Percentiles rank a stretch among this genome's conserved stretches.
phyloP scores from a whole-genome alignment of 2,329 filamentous ascomycete genomes.

The Paramyrothecium sp. region DNA sequence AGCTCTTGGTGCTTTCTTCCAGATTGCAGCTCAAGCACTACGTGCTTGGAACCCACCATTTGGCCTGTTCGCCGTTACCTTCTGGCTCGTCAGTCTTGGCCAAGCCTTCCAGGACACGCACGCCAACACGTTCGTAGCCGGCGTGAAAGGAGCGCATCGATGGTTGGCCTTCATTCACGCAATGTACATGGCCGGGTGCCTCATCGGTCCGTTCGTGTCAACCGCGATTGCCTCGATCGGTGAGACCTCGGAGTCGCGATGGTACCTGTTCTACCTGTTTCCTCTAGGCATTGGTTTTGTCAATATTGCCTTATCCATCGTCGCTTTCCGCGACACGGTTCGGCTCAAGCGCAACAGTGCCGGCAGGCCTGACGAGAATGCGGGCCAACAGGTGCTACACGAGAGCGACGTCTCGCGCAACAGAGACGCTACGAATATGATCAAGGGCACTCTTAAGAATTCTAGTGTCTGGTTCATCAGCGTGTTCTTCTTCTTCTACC shows the following conservation, averaged over 20 bases:
- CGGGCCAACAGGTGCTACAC: constrained; percentile 2
- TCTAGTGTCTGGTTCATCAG: constrained; percentile 57
- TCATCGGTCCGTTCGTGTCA: constrained; percentile 55
- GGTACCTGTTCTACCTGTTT: constrained; percentile 57
- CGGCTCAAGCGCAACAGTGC: constrained; percentile 20
- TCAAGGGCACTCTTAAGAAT: constrained; percentile 41
- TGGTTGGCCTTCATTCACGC: constrained; percentile 65
- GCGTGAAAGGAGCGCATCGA: constrained; percentile 49
- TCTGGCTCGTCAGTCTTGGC: constrained; percentile 56
- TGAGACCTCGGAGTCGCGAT: constrained; percentile 37
- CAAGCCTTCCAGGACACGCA: constrained; percentile 65
- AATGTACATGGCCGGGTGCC: constrained; percentile 56
- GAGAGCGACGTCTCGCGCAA: constrained; percentile 10
- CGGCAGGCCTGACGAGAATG: constrained; percentile 5
- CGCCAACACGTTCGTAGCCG: constrained; percentile 59
- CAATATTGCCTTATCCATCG: constrained; percentile 45
- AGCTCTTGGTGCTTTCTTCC: constrained; percentile 51
- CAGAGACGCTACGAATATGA: constrained; percentile 37
- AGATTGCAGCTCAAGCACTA: constrained; percentile 52
- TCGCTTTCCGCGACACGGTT: constrained; percentile 50
- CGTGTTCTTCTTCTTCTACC: constrained; percentile 63
- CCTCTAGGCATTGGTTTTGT: constrained; percentile 49
- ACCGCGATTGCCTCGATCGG: constrained; percentile 45
- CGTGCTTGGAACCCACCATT: constrained; percentile 58
- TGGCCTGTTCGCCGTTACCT: constrained; percentile 53